A percentile compares a stretch with the other conserved stretches of the same genome.
phyloP scores from a whole-genome alignment of 768 basidiomycete species.

The Trametes cingulata region DNA sequence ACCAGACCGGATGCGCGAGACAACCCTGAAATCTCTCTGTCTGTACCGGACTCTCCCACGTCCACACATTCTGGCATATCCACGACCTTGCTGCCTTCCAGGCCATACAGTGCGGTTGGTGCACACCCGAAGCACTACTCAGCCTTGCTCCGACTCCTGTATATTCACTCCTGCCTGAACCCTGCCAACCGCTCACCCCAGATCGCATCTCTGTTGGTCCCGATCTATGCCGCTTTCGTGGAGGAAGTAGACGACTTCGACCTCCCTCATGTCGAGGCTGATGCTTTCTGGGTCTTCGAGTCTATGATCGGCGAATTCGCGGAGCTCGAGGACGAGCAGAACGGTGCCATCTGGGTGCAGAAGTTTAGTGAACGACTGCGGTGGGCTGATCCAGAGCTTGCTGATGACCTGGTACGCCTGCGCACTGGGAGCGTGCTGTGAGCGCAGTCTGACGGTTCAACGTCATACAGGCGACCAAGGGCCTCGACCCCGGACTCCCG shows the following conservation, averaged over 20 bases:
- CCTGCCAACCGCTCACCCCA: constrained; percentile 70
- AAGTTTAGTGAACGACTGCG: constrained; percentile 59
- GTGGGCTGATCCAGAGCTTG: constrained; percentile 67
- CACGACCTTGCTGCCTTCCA: constrained; percentile 50
- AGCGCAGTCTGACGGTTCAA: background rate
- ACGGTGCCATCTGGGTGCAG: constrained; percentile 60
- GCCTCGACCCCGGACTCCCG: constrained; percentile 69
- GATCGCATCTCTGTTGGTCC: constrained; percentile 67
- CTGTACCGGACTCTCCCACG: constrained; percentile 36
- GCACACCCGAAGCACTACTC: constrained; percentile 63
- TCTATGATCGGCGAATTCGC: constrained; percentile 70
- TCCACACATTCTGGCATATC: constrained; percentile 30
- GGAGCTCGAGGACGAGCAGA: constrained; percentile 72
- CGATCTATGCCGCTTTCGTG: constrained; percentile 61
- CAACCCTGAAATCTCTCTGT: constrained; percentile 37
- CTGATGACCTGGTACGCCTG: constrained; percentile 53
- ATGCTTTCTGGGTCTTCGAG: constrained; percentile 83
- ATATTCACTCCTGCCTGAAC: constrained; percentile 70
- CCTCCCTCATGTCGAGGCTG: constrained; percentile 69
- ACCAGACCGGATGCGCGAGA: background rate
- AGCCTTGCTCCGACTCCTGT: constrained; percentile 67
- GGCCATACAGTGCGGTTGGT: constrained; percentile 43
- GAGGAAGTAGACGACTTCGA: constrained; percentile 65
- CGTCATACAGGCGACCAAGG: constrained; percentile 51
- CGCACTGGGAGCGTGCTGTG: background rate